These are phyloP conservation scores for Colletotrichum eremochloae DNA, from an alignment of 2,329 filamentous ascomycete genomes.

Conservation along the genomic window DNA sequence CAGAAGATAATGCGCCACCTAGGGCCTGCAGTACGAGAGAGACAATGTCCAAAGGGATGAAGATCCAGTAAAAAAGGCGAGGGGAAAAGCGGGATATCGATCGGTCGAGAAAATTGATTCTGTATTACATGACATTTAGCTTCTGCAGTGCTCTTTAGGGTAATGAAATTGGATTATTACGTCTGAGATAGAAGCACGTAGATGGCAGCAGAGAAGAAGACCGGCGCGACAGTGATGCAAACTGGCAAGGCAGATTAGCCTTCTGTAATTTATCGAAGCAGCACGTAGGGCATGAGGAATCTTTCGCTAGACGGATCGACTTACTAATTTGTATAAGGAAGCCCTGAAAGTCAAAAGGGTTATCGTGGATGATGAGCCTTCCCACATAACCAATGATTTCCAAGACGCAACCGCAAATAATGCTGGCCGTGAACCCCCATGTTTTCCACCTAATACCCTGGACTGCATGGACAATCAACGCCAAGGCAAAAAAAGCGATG, in stretches of 20 bases:
- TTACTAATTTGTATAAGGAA: constrained; percentile 73
- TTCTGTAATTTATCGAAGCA: constrained; percentile 46
- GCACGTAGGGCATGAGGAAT: not conserved
- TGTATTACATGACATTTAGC: not conserved
- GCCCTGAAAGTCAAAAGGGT: constrained; percentile 68
- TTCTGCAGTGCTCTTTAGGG: too few species aligned
- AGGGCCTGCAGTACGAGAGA: constrained; percentile 65
- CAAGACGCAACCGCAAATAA: constrained; percentile 66
- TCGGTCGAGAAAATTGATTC: constrained; percentile 47
- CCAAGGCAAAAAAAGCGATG: constrained; percentile 56
- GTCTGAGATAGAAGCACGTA: constrained; percentile 45
- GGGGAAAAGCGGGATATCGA: constrained; percentile 50
- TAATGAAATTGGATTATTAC: not conserved
- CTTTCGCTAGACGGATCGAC: constrained; percentile 31
- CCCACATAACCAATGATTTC: constrained; percentile 75
- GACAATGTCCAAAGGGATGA: constrained; percentile 64
- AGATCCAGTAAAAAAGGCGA: constrained; percentile 50
- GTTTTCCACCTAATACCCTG: constrained; percentile 58
- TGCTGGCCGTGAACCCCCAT: constrained; percentile 60
- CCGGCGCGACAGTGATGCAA: constrained; percentile 50
- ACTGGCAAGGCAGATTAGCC: constrained; percentile 41
- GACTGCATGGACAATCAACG: constrained; percentile 56
- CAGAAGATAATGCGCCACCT: constrained; percentile 61
- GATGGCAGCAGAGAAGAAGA: constrained; percentile 49
- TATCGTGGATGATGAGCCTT: constrained; percentile 66